Evolutionary conservation across 495 filamentous ascomycete genomes (phyloP).

Genomic region (Pyrenula aspistea): DNA sequence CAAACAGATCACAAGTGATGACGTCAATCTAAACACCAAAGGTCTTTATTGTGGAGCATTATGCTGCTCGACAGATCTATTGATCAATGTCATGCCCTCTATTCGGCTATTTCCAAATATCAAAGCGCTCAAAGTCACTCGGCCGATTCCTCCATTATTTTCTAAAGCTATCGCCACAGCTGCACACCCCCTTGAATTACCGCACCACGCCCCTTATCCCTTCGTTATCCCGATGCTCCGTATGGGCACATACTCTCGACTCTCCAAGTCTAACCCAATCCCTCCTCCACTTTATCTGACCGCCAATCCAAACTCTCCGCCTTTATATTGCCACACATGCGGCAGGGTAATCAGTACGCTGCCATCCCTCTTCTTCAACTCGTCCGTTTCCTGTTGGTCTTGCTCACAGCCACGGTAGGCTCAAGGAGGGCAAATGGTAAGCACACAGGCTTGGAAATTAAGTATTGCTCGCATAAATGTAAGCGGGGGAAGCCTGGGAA

Average conservation of each 20-base stretch:
- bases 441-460: neutral
- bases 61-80: too few relatives aligned
- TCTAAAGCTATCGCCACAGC: too few relatives aligned
- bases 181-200: too few relatives aligned
- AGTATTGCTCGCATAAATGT: neutral
- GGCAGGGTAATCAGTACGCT: neutral
- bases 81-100: too few relatives aligned
- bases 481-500: neutral
- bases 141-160: too few relatives aligned
- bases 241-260: neutral
- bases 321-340: neutral
- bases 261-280: neutral
- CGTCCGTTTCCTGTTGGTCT: neutral
- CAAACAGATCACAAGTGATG: too few relatives aligned
- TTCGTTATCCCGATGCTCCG: neutral
- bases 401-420: neutral
- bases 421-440: neutral
- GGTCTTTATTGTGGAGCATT: too few relatives aligned
- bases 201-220: too few relatives aligned
- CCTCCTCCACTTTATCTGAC: neutral
- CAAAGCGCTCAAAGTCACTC: too few relatives aligned
- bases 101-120: too few relatives aligned
- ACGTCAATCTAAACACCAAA: too few relatives aligned
- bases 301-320: neutral
- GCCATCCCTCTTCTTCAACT: neutral